phyloP scores from a whole-genome alignment of 352 stramenopile species.

The Pythium dissimile region DNA sequence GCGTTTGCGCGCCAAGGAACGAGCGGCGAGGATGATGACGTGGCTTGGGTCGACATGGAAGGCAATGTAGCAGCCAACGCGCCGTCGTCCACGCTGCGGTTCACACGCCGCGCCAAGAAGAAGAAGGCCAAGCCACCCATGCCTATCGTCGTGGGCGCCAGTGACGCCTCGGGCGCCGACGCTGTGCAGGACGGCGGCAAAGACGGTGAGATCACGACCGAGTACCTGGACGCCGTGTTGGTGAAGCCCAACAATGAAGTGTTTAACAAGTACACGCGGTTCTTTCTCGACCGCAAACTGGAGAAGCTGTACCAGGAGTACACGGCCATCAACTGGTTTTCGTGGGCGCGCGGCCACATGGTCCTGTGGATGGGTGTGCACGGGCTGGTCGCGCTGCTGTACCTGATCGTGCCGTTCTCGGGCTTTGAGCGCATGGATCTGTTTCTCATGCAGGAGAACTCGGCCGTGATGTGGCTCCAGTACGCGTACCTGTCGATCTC shows the following conservation, averaged over 20 bases:
- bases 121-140: slow-evolving; percentile 13
- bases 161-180: not conserved
- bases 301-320: slow-evolving; percentile 85
- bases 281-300: slow-evolving; percentile 72
- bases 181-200: not conserved
- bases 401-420: slow-evolving; percentile 54
- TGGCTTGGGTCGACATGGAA: slow-evolving; percentile 25
- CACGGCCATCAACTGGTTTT: slow-evolving; percentile 80
- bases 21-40: slow-evolving; percentile 12
- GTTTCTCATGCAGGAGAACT: slow-evolving; percentile 52
- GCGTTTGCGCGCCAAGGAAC: slow-evolving; percentile 11
- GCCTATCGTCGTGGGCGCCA: not conserved
- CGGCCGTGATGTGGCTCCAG: slow-evolving; percentile 48
- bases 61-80: slow-evolving; percentile 15
- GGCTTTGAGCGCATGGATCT: slow-evolving; percentile 64
- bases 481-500: slow-evolving; percentile 69
- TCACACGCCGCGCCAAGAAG: slow-evolving; percentile 13
- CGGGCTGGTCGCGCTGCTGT: slow-evolving; percentile 61
- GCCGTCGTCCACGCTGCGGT: slow-evolving; percentile 25
- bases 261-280: slow-evolving; percentile 77
- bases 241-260: slow-evolving; percentile 69
- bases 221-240: slow-evolving; percentile 73
- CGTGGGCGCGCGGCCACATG: slow-evolving; percentile 69
- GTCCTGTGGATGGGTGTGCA: slow-evolving; percentile 70
- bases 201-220: slow-evolving; percentile 46